Conservation (phyloP, 2,329 filamentous ascomycete species). For the Fusarium poae region DNA sequence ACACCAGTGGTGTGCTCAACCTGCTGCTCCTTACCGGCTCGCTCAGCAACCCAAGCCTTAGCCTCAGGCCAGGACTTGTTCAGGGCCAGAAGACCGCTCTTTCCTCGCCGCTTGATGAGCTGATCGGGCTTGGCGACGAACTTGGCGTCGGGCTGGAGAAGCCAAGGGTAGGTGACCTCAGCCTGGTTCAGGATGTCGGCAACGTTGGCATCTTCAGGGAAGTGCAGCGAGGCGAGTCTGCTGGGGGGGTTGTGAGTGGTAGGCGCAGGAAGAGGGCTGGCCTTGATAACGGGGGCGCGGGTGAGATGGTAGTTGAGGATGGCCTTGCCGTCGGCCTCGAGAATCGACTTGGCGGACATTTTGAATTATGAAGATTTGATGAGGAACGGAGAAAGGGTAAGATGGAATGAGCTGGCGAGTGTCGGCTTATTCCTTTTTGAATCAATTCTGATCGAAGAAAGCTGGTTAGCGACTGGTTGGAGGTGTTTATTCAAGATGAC, state of each 20-base stretch:
- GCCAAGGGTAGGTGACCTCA: slow-evolving; percentile 96
- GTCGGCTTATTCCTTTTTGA: slow-evolving; percentile 44
- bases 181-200: slow-evolving; percentile 92
- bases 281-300: slow-evolving; percentile 96
- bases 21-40: slow-evolving; percentile 90
- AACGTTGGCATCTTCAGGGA: slow-evolving; percentile 88
- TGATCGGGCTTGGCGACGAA: slow-evolving; percentile 99
- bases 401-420: slow-evolving; percentile 46
- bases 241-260: slow-evolving; percentile 92
- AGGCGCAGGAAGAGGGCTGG: slow-evolving; percentile 86
- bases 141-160: slow-evolving; percentile 84
- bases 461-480: slow-evolving; percentile 36
- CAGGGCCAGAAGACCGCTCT: slow-evolving; percentile 94
- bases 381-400: slow-evolving; percentile 40
- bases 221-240: slow-evolving; percentile 91
- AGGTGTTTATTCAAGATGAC: slow-evolving; percentile 16
- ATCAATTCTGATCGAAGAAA: slow-evolving; percentile 43
- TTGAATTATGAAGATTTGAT: slow-evolving; percentile 49
- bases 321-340: slow-evolving; percentile 99
- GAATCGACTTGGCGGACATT: slow-evolving; percentile 85
- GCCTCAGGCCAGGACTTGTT: slow-evolving; percentile 98
- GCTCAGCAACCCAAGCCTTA: slow-evolving; percentile 91
- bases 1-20: slow-evolving; percentile 92
- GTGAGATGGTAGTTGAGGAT: slow-evolving; percentile 99
- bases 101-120: slow-evolving; percentile 99